These are phyloP conservation scores for Hippophae rhamnoides DNA, from an alignment of 306 rosid genomes.

Conservation along the genomic window DNA sequence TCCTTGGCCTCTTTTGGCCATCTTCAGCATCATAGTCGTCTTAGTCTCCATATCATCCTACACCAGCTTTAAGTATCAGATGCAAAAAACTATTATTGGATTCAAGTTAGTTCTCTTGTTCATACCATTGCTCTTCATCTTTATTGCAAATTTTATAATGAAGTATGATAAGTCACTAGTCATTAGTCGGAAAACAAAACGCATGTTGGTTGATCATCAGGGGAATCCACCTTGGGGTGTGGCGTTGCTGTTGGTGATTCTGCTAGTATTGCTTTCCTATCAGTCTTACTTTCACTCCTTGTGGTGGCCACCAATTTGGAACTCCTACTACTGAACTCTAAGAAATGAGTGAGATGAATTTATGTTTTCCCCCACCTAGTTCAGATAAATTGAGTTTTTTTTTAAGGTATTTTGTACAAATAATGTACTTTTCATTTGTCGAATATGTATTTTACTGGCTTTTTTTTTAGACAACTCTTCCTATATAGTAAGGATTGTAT, in stretches of 20 bases:
- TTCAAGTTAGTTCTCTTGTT: conserved; percentile 37
- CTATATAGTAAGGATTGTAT: no score
- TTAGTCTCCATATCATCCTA: conserved; percentile 45
- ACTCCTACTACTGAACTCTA: conserved; percentile 20
- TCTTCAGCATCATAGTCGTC: conserved; percentile 38
- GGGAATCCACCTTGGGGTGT: conserved; percentile 58
- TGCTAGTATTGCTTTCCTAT: conserved; percentile 43
- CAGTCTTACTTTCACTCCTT: conserved; percentile 46
- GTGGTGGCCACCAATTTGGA: conserved; percentile 52
- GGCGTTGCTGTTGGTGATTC: conserved; percentile 35
- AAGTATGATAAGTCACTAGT: conserved; percentile 27
- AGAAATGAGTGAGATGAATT: no score
- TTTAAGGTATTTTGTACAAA: no score
- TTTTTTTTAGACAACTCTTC: no score
- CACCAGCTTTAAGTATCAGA: conserved; percentile 35
- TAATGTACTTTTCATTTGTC: no score
- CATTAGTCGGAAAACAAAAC: conserved; percentile 20
- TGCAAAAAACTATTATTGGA: conserved; percentile 25
- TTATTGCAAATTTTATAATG: conserved; percentile 30
- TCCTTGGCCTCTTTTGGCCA: conserved; percentile 40
- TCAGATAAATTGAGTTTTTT: neutral
- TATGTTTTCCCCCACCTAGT: neutral
- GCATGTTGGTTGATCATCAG: conserved; percentile 2
- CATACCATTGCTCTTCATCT: conserved; percentile 40
- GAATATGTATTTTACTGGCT: no score